These are phyloP conservation scores for Helicostylum pulchrum DNA, from an alignment of 192 early-diverging fungal species.

Conservation along the genomic window DNA sequence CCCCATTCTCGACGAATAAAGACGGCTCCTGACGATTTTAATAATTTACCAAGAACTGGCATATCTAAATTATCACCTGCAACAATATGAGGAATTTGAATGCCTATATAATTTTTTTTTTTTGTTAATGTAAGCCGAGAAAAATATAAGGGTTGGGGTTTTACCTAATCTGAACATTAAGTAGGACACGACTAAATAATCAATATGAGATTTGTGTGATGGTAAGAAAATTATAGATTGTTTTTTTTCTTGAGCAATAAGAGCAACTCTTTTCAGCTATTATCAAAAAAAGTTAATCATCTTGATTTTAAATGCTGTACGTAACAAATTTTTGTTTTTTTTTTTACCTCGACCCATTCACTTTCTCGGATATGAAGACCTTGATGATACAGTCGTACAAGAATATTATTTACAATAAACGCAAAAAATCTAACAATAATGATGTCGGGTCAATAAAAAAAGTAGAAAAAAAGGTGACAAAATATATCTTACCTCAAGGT, in stretches of 20 bases:
- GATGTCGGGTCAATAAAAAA: background rate
- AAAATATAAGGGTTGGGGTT: conserved; percentile 33
- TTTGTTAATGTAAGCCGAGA: conserved; percentile 10
- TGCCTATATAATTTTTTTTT: conserved; percentile 4
- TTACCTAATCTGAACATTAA: conserved; percentile 75
- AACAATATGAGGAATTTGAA: conserved; percentile 69
- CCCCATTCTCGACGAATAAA: conserved; percentile 80
- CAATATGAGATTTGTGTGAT: conserved; percentile 84
- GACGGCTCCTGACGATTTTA: conserved; percentile 71
- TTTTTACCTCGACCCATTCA: conserved; percentile 65
- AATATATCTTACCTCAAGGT: conserved; percentile 52
- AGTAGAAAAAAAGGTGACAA: background rate
- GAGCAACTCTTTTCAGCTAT: conserved; percentile 53
- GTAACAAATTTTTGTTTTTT: background rate
- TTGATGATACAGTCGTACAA: conserved; percentile 80
- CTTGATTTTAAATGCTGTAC: too few relatives aligned
- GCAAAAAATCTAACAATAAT: conserved; percentile 52
- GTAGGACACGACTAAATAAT: conserved; percentile 79
- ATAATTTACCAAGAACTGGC: conserved; percentile 63
- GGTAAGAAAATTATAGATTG: conserved; percentile 77
- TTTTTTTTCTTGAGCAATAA: conserved; percentile 56
- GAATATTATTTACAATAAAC: conserved; percentile 68
- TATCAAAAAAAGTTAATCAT: conserved; percentile 20
- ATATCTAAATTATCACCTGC: conserved; percentile 85
- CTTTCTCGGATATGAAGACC: conserved; percentile 80